Percentiles rank a stretch among this genome's conserved stretches.
phyloP scores from a whole-genome alignment of 176 grass and related monocot genomes.

The Stipa capillata region DNA sequence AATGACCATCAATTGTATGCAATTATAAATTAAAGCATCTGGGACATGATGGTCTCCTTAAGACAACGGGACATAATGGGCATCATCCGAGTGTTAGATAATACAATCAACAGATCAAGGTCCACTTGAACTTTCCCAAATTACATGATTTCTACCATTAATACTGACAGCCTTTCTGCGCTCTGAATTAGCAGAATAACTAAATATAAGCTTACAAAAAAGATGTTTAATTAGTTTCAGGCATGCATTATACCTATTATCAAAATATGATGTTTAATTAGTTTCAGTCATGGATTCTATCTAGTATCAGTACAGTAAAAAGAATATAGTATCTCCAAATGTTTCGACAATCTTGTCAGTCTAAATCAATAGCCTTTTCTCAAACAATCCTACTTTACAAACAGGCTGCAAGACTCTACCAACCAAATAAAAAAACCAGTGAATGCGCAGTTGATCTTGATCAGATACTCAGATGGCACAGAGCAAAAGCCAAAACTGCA shows the following conservation, averaged over 20 bases:
- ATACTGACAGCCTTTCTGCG: not conserved
- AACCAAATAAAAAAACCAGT: not conserved
- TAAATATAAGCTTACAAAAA: not conserved
- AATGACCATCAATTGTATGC: not conserved
- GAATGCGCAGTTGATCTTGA: not conserved
- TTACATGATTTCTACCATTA: not conserved
- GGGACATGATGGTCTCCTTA: too few relatives aligned
- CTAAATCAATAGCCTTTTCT: constrained; percentile 5
- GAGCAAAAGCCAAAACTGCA: not conserved
- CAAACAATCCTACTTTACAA: not conserved
- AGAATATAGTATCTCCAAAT: not conserved
- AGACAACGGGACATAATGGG: not conserved
- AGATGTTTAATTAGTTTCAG: not conserved
- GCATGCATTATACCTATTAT: not conserved
- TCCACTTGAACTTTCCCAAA: not conserved
- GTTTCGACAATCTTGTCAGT: not conserved
- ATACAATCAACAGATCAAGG: not conserved
- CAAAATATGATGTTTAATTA: not conserved
- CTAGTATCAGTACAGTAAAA: not conserved
- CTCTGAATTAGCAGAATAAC: not conserved
- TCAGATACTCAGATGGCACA: not conserved
- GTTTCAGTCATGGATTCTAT: not conserved
- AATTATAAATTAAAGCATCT: not conserved
- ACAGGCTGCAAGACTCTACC: not conserved
- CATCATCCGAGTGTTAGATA: not conserved